phyloP scores from a whole-genome alignment of 148 eudicot genomes.

The Persicaria tinctoria region DNA sequence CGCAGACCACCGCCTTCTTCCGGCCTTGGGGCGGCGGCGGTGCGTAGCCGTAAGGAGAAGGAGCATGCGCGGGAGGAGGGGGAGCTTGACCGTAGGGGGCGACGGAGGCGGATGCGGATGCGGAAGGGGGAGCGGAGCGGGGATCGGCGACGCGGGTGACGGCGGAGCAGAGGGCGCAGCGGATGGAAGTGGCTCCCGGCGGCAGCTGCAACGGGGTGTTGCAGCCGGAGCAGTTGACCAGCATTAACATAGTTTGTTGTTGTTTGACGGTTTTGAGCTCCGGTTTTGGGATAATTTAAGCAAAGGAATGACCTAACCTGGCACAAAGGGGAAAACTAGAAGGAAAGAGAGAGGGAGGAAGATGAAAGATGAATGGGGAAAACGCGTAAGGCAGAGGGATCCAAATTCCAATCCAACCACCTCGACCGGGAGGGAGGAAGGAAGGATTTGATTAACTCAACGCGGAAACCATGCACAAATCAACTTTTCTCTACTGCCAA shows the following conservation, averaged over 20 bases:
- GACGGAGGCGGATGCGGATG: slow-evolving; percentile 11
- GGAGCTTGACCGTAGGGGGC: slow-evolving; percentile 14
- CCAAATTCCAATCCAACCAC: too few relatives aligned
- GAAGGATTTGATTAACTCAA: too few relatives aligned
- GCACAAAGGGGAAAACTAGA: too few relatives aligned
- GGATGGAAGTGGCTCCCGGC: slow-evolving; percentile 66
- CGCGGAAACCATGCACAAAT: too few relatives aligned
- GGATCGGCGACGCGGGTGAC: slow-evolving; percentile 61
- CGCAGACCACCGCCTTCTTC: slow-evolving; percentile 85
- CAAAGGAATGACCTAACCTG: too few relatives aligned
- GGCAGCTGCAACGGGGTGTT: slow-evolving; percentile 78
- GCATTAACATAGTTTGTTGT: slow-evolving; percentile 40
- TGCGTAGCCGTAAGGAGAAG: slow-evolving; percentile 39
- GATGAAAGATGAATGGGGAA: too few relatives aligned
- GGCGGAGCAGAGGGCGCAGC: slow-evolving; percentile 77
- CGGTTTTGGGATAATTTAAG: not conserved
- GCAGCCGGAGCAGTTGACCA: slow-evolving; percentile 76
- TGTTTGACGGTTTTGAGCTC: not conserved
- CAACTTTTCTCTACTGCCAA: too few relatives aligned
- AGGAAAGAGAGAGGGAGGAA: too few relatives aligned
- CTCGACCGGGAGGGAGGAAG: too few relatives aligned
- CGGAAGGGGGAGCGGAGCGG: slow-evolving; percentile 29
- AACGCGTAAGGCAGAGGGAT: too few relatives aligned
- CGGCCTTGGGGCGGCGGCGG: slow-evolving; percentile 51
- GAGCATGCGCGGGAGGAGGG: slow-evolving; percentile 15